Conservation (phyloP, 2,329 filamentous ascomycete species). For the Epichloe sp. region DNA sequence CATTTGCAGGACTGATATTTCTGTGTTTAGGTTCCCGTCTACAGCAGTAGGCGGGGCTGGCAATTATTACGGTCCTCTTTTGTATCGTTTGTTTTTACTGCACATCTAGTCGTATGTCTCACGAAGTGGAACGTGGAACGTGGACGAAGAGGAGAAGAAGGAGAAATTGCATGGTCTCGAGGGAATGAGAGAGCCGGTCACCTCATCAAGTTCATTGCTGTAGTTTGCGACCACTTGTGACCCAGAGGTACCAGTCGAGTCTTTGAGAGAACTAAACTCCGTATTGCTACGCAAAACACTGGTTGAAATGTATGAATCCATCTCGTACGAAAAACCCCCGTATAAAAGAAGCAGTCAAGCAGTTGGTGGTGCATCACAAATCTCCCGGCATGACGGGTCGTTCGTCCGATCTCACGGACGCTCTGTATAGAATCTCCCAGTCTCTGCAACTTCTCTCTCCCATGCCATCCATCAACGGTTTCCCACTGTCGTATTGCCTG, state of each 20-base stretch:
- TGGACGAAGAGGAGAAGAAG: conserved; percentile 4
- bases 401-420: neutral
- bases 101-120: neutral
- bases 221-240: neutral
- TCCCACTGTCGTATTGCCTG: neutral
- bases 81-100: neutral
- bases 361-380: neutral
- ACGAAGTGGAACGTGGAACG: neutral
- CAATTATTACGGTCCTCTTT: neutral
- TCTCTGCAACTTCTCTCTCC: conserved; percentile 4
- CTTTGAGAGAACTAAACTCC: too few relatives aligned
- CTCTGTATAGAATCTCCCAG: conserved; percentile 2
- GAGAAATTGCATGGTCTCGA: conserved; percentile 14
- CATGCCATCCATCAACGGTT: conserved; percentile 2
- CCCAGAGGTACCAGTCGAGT: too few relatives aligned
- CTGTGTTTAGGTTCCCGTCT: neutral
- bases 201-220: conserved; percentile 14
- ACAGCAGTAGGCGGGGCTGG: neutral
- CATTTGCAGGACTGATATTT: neutral
- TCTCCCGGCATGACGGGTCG: neutral
- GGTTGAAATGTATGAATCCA: neutral
- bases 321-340: neutral
- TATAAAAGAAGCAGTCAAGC: neutral
- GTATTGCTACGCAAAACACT: too few relatives aligned
- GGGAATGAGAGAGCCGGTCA: conserved; percentile 25